Evolutionary conservation across 2,329 filamentous ascomycete species (phyloP), one percentile per base, ranked within the genome.

Genomic region (Cladorrhinum sp.): DNA sequence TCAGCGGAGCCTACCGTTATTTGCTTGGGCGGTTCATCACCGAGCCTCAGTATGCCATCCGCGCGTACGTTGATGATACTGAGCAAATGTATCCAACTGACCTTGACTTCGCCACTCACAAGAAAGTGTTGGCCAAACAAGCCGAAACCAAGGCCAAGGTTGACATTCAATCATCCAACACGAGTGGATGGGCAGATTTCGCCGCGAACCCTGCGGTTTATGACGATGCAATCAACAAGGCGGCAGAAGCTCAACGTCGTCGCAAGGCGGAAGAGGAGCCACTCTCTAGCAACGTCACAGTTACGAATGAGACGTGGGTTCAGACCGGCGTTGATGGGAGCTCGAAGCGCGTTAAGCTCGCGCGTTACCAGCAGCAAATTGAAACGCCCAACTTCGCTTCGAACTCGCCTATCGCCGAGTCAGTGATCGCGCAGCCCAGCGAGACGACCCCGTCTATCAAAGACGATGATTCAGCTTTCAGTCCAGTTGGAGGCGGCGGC

Each of bases 21-120:
- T 72, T 96, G 26, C 83, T 98, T 67, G 87, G 90, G 33, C 82
- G 83, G 21, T 91, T 92, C 69, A 79, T 87, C 54, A 82, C 85
- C 1, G 75, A 80, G 7, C 84, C 91, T 7, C 83, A 81, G 10
- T 88, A 87, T 60, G 84, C 91, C 61, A 83, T 96, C 10, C 87
- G 83, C 70, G 76, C 80, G 4, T 98, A 97, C 72, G 71, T 72
- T 2, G 82, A 86, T 26, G 86, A 88, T 30, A 85, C 88, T 33
- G 87, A 96, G 76, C 93, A 98, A 76, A 87, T 98, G 76, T 89
- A 96, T 2, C 85, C 89, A 62, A 99, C 95, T 0, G 95, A 99
- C 73, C 71, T 95, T 60, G 91, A 97, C 67, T 77, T 82, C 55
- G 76, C 94, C 63, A 79, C 80, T 62, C 76, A 76, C 36, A 73